Evolutionary conservation across 2,329 filamentous ascomycete species (phyloP).

Genomic region (Aspergillus floridensis): DNA sequence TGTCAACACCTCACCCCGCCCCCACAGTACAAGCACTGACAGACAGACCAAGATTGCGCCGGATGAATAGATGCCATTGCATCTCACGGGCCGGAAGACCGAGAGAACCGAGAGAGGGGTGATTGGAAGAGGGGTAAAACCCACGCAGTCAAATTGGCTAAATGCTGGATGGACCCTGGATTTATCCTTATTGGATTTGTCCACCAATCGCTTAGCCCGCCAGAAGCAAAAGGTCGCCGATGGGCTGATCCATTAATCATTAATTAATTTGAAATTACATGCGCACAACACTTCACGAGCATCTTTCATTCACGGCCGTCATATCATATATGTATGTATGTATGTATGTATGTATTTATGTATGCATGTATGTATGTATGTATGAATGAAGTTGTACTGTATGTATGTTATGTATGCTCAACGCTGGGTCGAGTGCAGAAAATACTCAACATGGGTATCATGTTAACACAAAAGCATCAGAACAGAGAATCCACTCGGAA

Average conservation of each 20-base stretch:
- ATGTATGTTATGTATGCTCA: conserved; percentile 10
- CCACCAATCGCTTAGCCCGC: neutral
- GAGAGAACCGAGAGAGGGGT: no score
- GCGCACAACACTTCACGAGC: no score
- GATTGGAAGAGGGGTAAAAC: no score
- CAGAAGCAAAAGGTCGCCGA: neutral
- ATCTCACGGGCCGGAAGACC: no score
- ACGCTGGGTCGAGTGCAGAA: conserved; percentile 15
- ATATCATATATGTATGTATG: conserved; percentile 8
- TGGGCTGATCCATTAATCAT: neutral
- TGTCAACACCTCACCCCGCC: neutral
- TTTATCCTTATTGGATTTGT: neutral
- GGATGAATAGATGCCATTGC: neutral
- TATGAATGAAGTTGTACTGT: neutral
- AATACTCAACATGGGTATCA: conserved; percentile 25
- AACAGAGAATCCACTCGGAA: neutral
- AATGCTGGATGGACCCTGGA: neutral
- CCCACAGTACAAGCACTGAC: neutral
- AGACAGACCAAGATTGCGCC: neutral
- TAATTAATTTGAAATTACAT: no score
- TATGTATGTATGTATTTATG: no score
- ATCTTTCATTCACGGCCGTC: conserved; percentile 4
- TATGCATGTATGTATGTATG: conserved; percentile 2
- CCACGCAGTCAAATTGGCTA: neutral
- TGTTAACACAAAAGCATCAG: conserved; percentile 9